These are phyloP conservation scores for Colletotrichum acutatum DNA, from an alignment of 2,329 filamentous ascomycete species.

Conservation along the genomic window DNA sequence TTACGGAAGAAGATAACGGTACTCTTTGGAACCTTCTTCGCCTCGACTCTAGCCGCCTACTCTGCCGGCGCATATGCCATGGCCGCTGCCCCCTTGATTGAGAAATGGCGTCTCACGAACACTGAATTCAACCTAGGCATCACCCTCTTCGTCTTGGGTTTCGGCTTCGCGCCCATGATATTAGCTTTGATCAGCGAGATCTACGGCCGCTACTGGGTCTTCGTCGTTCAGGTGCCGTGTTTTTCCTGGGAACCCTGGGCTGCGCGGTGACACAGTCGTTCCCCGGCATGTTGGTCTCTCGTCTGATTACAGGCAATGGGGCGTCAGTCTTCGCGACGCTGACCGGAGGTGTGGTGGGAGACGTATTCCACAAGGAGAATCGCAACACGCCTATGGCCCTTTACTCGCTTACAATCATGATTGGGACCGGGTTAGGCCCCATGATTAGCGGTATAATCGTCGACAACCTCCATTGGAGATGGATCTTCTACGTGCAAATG, in stretches of 20 bases:
- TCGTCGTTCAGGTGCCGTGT: conserved; percentile 44
- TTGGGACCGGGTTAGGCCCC: conserved; percentile 73
- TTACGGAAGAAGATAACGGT: conserved; percentile 37
- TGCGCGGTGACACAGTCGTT: conserved; percentile 70
- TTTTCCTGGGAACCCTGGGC: conserved; percentile 56
- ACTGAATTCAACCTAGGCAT: conserved; percentile 70
- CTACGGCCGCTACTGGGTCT: conserved; percentile 51
- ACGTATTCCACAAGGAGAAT: conserved; percentile 71
- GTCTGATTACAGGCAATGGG: conserved; percentile 71
- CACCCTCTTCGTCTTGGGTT: conserved; percentile 72
- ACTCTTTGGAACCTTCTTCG: conserved; percentile 41
- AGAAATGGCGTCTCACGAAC: conserved; percentile 66
- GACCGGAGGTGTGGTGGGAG: conserved; percentile 75
- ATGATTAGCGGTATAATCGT: conserved; percentile 69
- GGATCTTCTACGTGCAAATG: conserved; percentile 75
- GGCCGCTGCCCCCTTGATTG: conserved; percentile 62
- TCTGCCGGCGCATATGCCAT: conserved; percentile 72
- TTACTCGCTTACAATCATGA: conserved; percentile 70
- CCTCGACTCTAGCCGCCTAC: conserved; percentile 72
- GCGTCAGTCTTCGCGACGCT: conserved; percentile 57
- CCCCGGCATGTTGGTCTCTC: conserved; percentile 69
- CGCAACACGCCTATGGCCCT: conserved; percentile 77
- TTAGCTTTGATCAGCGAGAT: conserved; percentile 75
- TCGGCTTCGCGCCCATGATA: conserved; percentile 74
- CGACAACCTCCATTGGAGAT: conserved; percentile 68